Conservation (phyloP, 2,329 filamentous ascomycete species). For the Beauveria caledonica region DNA sequence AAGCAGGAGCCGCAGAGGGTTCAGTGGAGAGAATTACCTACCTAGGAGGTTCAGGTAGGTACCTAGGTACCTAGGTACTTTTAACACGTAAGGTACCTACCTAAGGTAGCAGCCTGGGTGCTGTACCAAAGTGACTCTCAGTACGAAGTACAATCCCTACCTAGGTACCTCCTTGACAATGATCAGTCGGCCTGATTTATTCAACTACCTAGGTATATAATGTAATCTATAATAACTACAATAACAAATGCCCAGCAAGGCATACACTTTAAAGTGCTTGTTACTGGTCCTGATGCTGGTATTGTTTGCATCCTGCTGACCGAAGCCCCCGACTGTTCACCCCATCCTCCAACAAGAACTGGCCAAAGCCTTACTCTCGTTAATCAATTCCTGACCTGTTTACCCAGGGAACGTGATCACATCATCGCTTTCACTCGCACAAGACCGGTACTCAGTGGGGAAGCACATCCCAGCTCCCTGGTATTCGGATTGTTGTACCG, state of each 20-base stretch:
- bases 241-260: too few relatives aligned
- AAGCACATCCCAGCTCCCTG: background rate
- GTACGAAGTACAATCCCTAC: too few relatives aligned
- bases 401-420: background rate
- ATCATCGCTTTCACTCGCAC: background rate
- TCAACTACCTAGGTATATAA: too few relatives aligned
- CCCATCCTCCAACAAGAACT: background rate
- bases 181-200: too few relatives aligned
- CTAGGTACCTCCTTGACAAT: too few relatives aligned
- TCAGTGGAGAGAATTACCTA: background rate
- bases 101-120: background rate
- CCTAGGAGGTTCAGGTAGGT: too few relatives aligned
- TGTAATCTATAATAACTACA: too few relatives aligned
- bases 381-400: background rate
- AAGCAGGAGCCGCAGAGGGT: background rate
- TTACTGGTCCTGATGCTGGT: background rate
- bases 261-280: background rate
- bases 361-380: background rate
- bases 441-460: background rate
- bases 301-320: background rate
- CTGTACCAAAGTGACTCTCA: background rate
- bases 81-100: too few relatives aligned
- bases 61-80: too few relatives aligned
- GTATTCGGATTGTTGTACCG: background rate
- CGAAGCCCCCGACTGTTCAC: background rate